Percentiles rank a stretch among this genome's conserved stretches.
phyloP scores from a whole-genome alignment of 768 basidiomycete species.

The Tricholoma sp. region DNA sequence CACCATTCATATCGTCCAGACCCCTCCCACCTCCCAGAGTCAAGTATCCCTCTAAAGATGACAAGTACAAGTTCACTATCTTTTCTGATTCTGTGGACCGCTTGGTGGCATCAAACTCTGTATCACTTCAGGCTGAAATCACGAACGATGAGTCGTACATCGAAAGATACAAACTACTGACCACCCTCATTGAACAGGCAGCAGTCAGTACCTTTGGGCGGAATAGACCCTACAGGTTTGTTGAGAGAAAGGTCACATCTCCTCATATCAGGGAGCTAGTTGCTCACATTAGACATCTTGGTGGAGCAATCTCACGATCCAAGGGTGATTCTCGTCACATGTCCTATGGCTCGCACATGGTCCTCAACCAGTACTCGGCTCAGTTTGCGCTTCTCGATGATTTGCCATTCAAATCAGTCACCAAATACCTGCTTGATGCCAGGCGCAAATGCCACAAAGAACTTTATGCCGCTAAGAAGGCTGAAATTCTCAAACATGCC shows the following conservation, averaged over 20 bases:
- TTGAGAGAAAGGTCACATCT: not conserved
- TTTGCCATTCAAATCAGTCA: not conserved
- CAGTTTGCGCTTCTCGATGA: not conserved
- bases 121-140: not conserved
- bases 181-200: not conserved
- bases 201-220: not conserved
- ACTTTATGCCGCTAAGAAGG: slow-evolving; percentile 7
- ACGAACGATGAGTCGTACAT: not conserved
- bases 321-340: not conserved
- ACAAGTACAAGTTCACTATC: not conserved
- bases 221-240: not conserved
- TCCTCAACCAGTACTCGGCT: not conserved
- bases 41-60: slow-evolving; percentile 1
- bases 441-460: not conserved
- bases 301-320: not conserved
- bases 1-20: not conserved
- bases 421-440: not conserved
- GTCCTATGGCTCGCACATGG: not conserved
- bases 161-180: not conserved
- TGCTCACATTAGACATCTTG: not conserved
- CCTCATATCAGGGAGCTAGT: not conserved
- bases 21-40: slow-evolving; percentile 1
- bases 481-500: not conserved
- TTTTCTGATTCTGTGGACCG: slow-evolving; percentile 1
- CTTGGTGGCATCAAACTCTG: not conserved